Percentiles rank a stretch among this genome's conserved stretches.
These are phyloP conservation scores for Ceratocystis harringtonii DNA, from an alignment of 2,329 filamentous ascomycete species.

Conservation along the genomic window DNA sequence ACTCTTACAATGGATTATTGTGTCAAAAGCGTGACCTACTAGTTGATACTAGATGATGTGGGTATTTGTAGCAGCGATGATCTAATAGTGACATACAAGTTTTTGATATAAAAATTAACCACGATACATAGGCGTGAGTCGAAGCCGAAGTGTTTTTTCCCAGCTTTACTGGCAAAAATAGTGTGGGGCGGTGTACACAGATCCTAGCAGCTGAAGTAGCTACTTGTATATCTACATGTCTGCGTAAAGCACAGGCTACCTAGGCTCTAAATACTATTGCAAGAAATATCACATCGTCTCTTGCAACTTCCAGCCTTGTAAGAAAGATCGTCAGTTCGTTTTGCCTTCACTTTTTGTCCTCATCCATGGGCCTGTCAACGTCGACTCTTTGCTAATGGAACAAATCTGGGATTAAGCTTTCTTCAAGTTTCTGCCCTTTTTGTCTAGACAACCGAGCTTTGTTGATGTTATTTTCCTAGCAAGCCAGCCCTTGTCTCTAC, in stretches of 20 bases:
- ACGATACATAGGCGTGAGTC: too few relatives aligned
- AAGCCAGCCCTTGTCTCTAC: neutral
- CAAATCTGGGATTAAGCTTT: constrained; percentile 9
- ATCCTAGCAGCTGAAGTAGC: constrained; percentile 4
- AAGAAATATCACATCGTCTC: too few relatives aligned
- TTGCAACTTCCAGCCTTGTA: too few relatives aligned
- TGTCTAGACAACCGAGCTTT: constrained; percentile 1
- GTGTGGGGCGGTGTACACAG: constrained; percentile 10
- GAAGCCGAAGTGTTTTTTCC: constrained; percentile 10
- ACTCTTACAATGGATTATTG: too few relatives aligned
- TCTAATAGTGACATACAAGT: too few relatives aligned
- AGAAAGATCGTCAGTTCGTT: too few relatives aligned
- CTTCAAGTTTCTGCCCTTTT: neutral
- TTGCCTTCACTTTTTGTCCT: too few relatives aligned
- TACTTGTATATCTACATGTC: neutral
- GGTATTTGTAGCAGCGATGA: too few relatives aligned
- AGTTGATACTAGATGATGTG: too few relatives aligned
- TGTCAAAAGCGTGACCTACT: too few relatives aligned
- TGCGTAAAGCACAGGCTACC: neutral
- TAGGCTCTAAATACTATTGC: neutral
- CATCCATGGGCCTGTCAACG: too few relatives aligned
- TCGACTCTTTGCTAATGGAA: neutral
- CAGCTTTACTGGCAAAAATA: constrained; percentile 6
- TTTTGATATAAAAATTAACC: too few relatives aligned
- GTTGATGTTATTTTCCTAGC: neutral